Base-by-base conservation (phyloP, 352 stramenopile species). In the Phytophthora boehmeriae region DNA sequence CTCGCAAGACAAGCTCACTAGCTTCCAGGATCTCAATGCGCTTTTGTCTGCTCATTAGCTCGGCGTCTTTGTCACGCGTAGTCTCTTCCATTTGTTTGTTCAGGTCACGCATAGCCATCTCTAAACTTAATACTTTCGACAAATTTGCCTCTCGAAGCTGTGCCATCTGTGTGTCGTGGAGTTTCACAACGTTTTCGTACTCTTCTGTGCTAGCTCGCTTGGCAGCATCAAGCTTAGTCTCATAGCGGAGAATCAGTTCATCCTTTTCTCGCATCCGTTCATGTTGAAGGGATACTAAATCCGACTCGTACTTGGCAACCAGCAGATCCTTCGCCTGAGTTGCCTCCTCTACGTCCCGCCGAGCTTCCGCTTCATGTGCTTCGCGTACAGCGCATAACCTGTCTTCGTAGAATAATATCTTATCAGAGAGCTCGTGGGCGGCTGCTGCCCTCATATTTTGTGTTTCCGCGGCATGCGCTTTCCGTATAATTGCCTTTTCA, bases 71-170 rank as follows among this genome's bases (percentile, higher is more conserved):
- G n/a, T 22, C 28, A 8, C 44, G 30, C n/a, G 69, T 59, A 17
- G 27, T 56, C n/a, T 81, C 58, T 19, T 54, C 53, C 1, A 71
- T 44, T 14, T 65, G 55, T 20, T 75, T 73, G 4, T 70, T 78
- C 16, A 73, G 59, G 4, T 91, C 77, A 9, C 78, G 73, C 20
- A 85, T 59, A 3, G 65, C 35, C n/a, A 75, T 77, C 55, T 89
- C 78, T 14, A 89, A 43, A 8, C 45, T 20, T 1, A 89, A 59
- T 0, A 86, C 57, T 20, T 67, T 83, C 1, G 61, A 59, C 6
- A 66, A 50, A 42, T 88, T 78, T 0, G 55, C 49, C 9, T 89
- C 79, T 4, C 81, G 75, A 8, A 90, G 47, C 32, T 86, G 75
- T 27, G 46, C 22, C 3, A 77, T 44, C 5, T 67, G 67, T 1